Percentiles rank a stretch among this genome's conserved stretches.
These are phyloP conservation scores for Citrus hindsii DNA, from an alignment of 345 rosid genomes.

Conservation along the genomic window DNA sequence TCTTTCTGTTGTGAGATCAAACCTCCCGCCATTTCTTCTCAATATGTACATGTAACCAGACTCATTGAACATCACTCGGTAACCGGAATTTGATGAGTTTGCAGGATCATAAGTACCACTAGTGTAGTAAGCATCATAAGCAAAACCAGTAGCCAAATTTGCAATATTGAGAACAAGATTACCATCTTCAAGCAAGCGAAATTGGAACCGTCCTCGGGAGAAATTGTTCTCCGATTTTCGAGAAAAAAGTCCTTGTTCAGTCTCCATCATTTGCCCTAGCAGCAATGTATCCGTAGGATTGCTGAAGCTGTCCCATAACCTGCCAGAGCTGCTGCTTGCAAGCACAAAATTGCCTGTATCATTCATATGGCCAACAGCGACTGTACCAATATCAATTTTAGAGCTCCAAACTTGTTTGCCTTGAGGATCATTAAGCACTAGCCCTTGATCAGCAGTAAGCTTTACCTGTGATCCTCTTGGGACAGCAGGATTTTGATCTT, in stretches of 20 bases:
- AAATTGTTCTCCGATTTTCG: no score
- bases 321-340: not conserved
- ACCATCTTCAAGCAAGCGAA: not conserved
- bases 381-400: no score
- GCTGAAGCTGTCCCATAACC: no score
- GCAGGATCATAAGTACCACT: not conserved
- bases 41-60: constrained; percentile 11
- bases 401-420: no score
- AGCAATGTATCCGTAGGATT: constrained; percentile 7
- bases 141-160: constrained; percentile 5
- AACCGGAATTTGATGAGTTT: constrained; percentile 1
- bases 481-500: not conserved
- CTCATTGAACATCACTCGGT: constrained; percentile 7
- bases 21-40: not conserved
- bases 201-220: constrained; percentile 25
- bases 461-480: constrained; percentile 14
- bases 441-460: constrained; percentile 21
- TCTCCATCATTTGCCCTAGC: not conserved
- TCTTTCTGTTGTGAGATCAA: not conserved
- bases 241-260: no score
- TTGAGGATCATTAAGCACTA: constrained; percentile 13
- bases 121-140: not conserved
- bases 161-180: constrained; percentile 9
- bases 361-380: not conserved
- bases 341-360: constrained; percentile 10